Percentiles rank a stretch among this genome's conserved stretches.
These are phyloP conservation scores for Quercus aquifolioides DNA, from an alignment of 306 rosid species.

Conservation along the genomic window DNA sequence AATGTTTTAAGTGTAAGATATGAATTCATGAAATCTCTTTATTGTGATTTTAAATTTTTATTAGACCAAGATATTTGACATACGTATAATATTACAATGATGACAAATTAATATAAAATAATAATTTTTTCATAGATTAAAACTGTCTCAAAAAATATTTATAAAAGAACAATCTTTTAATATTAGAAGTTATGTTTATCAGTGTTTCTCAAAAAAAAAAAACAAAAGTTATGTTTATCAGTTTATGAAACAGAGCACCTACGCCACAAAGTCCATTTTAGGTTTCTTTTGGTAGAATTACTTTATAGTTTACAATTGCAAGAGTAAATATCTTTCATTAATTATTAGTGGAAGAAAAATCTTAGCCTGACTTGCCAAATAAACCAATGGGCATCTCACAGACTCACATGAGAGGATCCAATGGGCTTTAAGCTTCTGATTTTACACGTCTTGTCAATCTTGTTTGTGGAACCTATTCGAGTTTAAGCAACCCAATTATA, in stretches of 20 bases:
- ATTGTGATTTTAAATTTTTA: no score
- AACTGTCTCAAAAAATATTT: no score
- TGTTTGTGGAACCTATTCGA: not conserved
- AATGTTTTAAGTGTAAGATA: no score
- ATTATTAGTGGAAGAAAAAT: not conserved
- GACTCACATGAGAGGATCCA: not conserved
- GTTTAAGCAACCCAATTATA: not conserved
- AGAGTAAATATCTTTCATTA: not conserved
- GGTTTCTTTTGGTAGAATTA: not conserved
- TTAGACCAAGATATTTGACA: no score
- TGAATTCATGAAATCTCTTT: no score
- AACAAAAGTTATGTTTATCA: no score
- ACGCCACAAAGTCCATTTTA: not conserved
- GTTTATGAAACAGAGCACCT: not conserved
- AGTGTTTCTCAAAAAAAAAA: no score
- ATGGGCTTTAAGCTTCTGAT: not conserved
- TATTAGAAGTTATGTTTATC: no score
- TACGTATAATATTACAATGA: no score
- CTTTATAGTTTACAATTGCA: not conserved
- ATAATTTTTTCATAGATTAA: no score
- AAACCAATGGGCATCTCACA: not conserved
- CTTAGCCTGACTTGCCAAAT: not conserved
- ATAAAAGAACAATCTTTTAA: no score
- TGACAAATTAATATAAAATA: no score
- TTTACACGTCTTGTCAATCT: not conserved